Percentiles rank a stretch among this genome's conserved stretches.
Evolutionary conservation across 2,329 filamentous ascomycete genomes (phyloP).

Genomic region (Arthrocladium fulminans): DNA sequence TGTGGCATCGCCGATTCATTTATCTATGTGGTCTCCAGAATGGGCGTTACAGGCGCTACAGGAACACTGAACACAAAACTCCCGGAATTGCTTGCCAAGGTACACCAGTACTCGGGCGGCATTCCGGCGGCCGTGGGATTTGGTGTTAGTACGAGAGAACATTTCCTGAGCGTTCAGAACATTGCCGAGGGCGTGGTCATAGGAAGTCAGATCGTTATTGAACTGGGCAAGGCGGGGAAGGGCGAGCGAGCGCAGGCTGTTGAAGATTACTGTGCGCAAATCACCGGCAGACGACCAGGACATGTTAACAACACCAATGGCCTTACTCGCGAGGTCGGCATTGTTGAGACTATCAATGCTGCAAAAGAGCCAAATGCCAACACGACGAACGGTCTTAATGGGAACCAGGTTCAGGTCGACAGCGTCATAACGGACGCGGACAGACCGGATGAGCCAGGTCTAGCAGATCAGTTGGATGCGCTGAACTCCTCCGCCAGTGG

Average conservation of each 20-base stretch:
- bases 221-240: conserved; percentile 58
- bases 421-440: conserved; percentile 55
- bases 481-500: conserved; percentile 54
- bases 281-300: conserved; percentile 50
- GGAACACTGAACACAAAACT: conserved; percentile 74
- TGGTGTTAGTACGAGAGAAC: conserved; percentile 88
- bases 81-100: conserved; percentile 69
- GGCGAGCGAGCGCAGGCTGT: conserved; percentile 63
- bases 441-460: conserved; percentile 50
- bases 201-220: conserved; percentile 87
- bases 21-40: conserved; percentile 95
- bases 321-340: conserved; percentile 57
- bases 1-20: conserved; percentile 97
- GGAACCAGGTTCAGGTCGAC: conserved; percentile 51
- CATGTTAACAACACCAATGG: conserved; percentile 34
- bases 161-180: conserved; percentile 75
- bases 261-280: conserved; percentile 74
- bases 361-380: conserved; percentile 51
- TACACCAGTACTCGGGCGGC: conserved; percentile 86
- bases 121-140: conserved; percentile 90
- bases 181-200: conserved; percentile 93
- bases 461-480: conserved; percentile 77
- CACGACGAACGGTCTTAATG: conserved; percentile 28
- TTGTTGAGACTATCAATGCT: conserved; percentile 58
- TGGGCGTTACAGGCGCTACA: conserved; percentile 89